phyloP scores from a whole-genome alignment of 2,329 filamentous ascomycete genomes.

The Moelleriella libera region DNA sequence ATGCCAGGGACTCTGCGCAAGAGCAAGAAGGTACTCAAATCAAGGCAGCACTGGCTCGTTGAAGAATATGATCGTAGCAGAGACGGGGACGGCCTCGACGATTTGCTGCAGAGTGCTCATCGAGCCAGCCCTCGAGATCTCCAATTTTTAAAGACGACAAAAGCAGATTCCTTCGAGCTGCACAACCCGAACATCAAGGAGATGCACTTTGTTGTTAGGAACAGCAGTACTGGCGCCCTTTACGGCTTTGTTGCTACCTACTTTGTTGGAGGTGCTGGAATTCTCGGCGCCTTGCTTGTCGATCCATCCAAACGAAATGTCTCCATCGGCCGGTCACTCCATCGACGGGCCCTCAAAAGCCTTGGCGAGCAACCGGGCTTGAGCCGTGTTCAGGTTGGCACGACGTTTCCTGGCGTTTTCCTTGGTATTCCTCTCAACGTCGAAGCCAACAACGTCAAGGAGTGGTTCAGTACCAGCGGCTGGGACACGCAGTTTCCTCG shows the following conservation, averaged over 20 bases:
- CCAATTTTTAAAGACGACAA: slow-evolving; percentile 55
- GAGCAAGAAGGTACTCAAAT: slow-evolving; percentile 75
- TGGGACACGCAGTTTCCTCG: slow-evolving; percentile 61
- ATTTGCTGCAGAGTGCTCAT: slow-evolving; percentile 57
- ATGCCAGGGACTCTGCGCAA: slow-evolving; percentile 67
- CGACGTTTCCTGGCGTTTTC: slow-evolving; percentile 71
- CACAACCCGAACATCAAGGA: slow-evolving; percentile 59
- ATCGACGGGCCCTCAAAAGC: slow-evolving; percentile 68
- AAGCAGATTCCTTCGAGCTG: slow-evolving; percentile 63
- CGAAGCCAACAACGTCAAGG: slow-evolving; percentile 30
- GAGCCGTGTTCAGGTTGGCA: slow-evolving; percentile 70
- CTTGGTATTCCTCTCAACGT: slow-evolving; percentile 59
- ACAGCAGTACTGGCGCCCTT: slow-evolving; percentile 79
- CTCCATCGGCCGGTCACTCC: slow-evolving; percentile 80
- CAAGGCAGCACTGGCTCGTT: slow-evolving; percentile 90
- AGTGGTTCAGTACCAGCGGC: slow-evolving; percentile 83
- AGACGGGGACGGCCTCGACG: slow-evolving; percentile 59
- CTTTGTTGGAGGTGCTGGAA: slow-evolving; percentile 56
- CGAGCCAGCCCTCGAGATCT: slow-evolving; percentile 53
- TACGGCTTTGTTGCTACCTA: slow-evolving; percentile 92
- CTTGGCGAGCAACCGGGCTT: slow-evolving; percentile 56
- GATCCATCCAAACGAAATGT: slow-evolving; percentile 76
- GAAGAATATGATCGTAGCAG: slow-evolving; percentile 73
- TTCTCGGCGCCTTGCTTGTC: slow-evolving; percentile 78
- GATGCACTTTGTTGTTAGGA: slow-evolving; percentile 81